Evolutionary conservation across 2,329 filamentous ascomycete species (phyloP), one percentile per base, ranked within the genome.

Genomic region (Dactylellina parvicollis): DNA sequence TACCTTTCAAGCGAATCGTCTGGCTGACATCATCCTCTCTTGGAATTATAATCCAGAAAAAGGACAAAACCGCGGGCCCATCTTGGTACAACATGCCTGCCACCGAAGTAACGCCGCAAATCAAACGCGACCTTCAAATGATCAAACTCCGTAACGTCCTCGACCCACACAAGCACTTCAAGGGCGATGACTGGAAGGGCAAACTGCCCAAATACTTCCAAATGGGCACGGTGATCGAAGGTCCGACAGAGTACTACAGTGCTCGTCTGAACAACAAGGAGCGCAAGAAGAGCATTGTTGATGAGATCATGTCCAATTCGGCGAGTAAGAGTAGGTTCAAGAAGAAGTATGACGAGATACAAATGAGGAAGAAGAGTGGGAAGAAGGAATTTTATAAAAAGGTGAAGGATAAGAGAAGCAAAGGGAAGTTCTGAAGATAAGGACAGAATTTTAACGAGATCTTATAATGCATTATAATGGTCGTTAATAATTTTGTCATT

Each of bases 371-470:
- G 82, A 87, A 86, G 22, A 96, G 91, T 77, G 95, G 95, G 57
- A 96, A 92, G 83, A 97, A 94, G 82, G 88, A 86, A 0, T 90
- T 91, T 78, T 98, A 97, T 84, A 94, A 94, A 79, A 89, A 89
- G 64, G 81, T 96, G 76, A 87, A 90, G 79, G 83, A 83, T 54
- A 85, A 87, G 80, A 82, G 87, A 74, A 83, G 78, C 57, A 78
- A 77, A 62, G 62, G 59, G 18, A 62, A 52, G 20, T 64, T 62
- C 36, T 62, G 22, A 55, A 28, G 2, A 76, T 77, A 42, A 44
- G 26, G 26, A 26, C 30, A 16, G 44, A 22, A 26, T n/a, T 24
- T 20, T 2, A n/a, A n/a, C n/a, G n/a, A n/a, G n/a, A n/a, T n/a
- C n/a, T n/a, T n/a, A n/a, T n/a, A n/a, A n/a, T n/a, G n/a, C n/a